Evolutionary conservation across 371 early-diverging fungal species (phyloP).

Genomic region (Enteropsectra breve): DNA sequence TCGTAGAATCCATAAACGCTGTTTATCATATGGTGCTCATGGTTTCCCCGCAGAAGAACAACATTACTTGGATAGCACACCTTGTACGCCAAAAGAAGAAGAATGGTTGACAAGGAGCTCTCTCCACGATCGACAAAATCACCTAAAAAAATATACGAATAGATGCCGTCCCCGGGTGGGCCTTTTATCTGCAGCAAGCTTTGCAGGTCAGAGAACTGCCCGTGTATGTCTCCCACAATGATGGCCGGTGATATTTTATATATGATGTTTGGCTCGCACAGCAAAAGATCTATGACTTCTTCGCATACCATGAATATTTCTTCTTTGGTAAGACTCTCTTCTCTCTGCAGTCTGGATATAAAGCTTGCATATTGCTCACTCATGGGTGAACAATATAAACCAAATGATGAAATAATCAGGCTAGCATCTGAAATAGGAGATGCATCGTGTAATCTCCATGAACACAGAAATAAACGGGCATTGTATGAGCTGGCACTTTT

Average conservation of each 20-base stretch:
- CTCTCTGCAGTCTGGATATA: constrained; percentile 7
- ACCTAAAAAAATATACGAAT: constrained; percentile 58
- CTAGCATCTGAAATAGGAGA: no score
- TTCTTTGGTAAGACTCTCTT: constrained; percentile 62
- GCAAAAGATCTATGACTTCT: constrained; percentile 48
- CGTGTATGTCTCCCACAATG: constrained; percentile 92
- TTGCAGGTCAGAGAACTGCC: constrained; percentile 92
- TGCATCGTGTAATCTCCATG: no score
- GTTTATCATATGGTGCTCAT: constrained; percentile 56
- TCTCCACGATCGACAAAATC: constrained; percentile 60
- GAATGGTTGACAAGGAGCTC: constrained; percentile 54
- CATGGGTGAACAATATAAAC: no score
- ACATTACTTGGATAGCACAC: constrained; percentile 56
- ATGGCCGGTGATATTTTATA: constrained; percentile 40
- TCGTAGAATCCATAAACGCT: constrained; percentile 60
- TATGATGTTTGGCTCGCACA: constrained; percentile 55
- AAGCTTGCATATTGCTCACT: no score
- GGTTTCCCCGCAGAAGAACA: constrained; percentile 58
- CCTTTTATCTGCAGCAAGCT: constrained; percentile 91
- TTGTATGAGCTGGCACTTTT: no score
- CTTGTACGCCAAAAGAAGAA: constrained; percentile 57
- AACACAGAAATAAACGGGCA: no score
- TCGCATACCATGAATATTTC: constrained; percentile 65
- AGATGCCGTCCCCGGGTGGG: constrained; percentile 64
- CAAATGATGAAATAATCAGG: no score